Evolutionary conservation across 2,329 filamentous ascomycete species (phyloP).

Genomic region (Myotisia sp.): DNA sequence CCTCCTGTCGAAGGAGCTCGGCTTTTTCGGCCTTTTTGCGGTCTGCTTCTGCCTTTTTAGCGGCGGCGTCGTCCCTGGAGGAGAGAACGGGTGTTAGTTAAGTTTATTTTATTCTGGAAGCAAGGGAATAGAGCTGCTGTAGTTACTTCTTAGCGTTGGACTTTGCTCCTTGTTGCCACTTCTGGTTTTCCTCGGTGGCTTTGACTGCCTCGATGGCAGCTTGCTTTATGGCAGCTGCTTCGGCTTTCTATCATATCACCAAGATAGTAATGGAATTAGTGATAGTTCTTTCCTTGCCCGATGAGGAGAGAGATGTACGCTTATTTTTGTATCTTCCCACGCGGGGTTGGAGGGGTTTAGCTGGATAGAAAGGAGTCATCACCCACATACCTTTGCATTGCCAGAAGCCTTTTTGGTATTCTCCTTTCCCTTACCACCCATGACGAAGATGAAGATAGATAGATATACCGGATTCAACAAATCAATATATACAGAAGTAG

Average conservation of each 20-base stretch:
- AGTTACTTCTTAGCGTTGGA: slow-evolving; percentile 72
- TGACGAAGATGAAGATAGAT: background rate
- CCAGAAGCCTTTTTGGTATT: slow-evolving; percentile 81
- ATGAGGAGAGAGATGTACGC: too few species aligned
- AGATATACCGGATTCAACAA: too few species aligned
- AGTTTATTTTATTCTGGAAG: slow-evolving; percentile 3
- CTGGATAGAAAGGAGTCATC: background rate
- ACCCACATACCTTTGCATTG: slow-evolving; percentile 45
- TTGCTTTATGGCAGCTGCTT: slow-evolving; percentile 66
- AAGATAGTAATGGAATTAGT: too few species aligned
- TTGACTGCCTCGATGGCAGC: slow-evolving; percentile 54
- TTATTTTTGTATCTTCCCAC: too few species aligned
- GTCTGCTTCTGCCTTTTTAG: slow-evolving; percentile 66
- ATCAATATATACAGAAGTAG: too few species aligned
- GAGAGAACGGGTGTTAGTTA: background rate
- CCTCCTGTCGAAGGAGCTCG: slow-evolving; percentile 68
- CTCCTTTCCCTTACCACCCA: slow-evolving; percentile 37
- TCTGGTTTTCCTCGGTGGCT: slow-evolving; percentile 51
- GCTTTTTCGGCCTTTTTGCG: slow-evolving; percentile 89
- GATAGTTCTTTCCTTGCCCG: too few species aligned
- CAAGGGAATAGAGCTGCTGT: slow-evolving; percentile 3
- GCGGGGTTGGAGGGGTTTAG: background rate
- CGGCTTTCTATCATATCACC: slow-evolving; percentile 84
- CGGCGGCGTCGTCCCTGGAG: slow-evolving; percentile 63
- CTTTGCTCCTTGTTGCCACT: slow-evolving; percentile 82